These are phyloP conservation scores for Aspergillus sp. DNA, from an alignment of 2,329 filamentous ascomycete genomes.

Conservation along the genomic window DNA sequence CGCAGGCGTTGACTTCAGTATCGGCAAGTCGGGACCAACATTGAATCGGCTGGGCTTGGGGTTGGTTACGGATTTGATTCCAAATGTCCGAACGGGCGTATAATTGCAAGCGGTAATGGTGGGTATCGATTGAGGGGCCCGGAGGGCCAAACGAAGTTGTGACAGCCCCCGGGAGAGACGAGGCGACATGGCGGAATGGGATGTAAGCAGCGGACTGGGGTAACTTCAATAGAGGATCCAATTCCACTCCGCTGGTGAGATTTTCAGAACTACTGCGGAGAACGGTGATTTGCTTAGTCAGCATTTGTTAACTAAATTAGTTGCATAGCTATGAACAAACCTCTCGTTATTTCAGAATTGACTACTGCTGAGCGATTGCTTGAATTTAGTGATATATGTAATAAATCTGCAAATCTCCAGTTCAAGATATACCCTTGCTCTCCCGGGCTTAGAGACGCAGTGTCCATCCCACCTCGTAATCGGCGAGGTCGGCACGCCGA, in stretches of 20 bases:
- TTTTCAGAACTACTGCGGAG: constrained; percentile 5
- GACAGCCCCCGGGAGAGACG: constrained; percentile 26
- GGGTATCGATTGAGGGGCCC: constrained; percentile 17
- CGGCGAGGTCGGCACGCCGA: neutral
- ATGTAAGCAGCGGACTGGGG: neutral
- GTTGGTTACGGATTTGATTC: constrained; percentile 54
- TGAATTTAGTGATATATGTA: no score
- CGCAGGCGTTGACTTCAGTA: constrained; percentile 50
- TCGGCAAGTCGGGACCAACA: constrained; percentile 42
- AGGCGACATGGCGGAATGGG: constrained; percentile 25
- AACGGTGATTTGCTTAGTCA: constrained; percentile 1
- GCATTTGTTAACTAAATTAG: neutral
- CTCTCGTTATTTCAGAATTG: no score
- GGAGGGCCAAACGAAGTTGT: constrained; percentile 22
- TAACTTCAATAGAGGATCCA: neutral
- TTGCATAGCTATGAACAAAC: neutral
- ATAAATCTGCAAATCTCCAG: no score
- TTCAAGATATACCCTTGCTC: no score
- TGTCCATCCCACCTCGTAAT: no score
- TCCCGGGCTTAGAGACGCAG: no score
- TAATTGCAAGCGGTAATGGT: constrained; percentile 7
- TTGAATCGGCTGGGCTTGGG: constrained; percentile 49
- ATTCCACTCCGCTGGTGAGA: constrained; percentile 5
- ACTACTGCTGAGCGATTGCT: no score
- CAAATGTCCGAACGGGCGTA: constrained; percentile 31